Base-by-base conservation (phyloP, 1,139 yeast genomes). In the Zygosaccharomyces sapae region DNA sequence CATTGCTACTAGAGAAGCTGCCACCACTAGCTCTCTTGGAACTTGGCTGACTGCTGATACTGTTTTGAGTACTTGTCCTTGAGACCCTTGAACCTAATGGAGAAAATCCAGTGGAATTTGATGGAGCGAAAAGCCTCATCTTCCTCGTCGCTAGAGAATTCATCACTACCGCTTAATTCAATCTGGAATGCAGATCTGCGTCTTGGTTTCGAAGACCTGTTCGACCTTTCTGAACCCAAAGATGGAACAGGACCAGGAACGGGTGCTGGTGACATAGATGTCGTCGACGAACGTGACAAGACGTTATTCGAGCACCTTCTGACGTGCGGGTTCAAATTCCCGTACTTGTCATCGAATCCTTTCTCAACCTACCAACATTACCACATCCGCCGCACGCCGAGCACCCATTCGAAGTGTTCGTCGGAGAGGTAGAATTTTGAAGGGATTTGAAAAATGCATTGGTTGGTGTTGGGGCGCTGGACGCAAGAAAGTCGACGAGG, bases 401-500 rank as follows among this genome's bases (percentile, higher is more conserved):
- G 5, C 46, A 38, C 6, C 45, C 22, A 13, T 37, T 42, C 25
- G 25, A 7, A 7, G 45, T 20, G 18, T 38, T 19, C n/a, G 19
- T 7, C 34, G 34, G 9, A 3, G 34, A 5, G 9, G 34, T 13
- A 6, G 34, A 9, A 5, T 5, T 22, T 31, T 31, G 47, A 56
- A 55, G 9, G 56, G 56, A 47, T 51, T 58, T 45, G 50, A 54
- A 43, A 50, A 56, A 25, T 42, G 38, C 27, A 37, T 20, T 12
- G 49, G 50, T 41, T 47, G 45, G 20, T 41, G 63, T 37, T 39
- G 58, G 22, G 34, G 48, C 37, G 37, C 44, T 45, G 53, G 40
- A 57, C 58, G 43, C 19, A 69, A 47, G 41, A 66, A 56, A 5
- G 68, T 61, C 1, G 71, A 64, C 2, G 73, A 66, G 24, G 68